A percentile compares a stretch with the other conserved stretches of the same genome.
Evolutionary conservation across 441 rosid genomes (phyloP).

Genomic region (Codiaeum variegatum): DNA sequence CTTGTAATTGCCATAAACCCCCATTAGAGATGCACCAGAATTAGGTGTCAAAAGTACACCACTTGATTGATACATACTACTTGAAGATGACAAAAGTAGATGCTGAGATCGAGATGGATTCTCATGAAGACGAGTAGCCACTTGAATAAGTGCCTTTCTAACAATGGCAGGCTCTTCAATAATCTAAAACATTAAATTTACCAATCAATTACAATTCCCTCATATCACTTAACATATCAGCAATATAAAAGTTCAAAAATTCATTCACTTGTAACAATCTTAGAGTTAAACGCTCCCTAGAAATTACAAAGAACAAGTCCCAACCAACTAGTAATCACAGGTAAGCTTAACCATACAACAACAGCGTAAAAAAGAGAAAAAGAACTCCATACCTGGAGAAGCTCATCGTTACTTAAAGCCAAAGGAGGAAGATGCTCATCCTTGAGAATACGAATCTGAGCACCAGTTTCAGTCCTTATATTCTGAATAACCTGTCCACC

Average conservation of each 20-base stretch:
- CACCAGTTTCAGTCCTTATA: conserved; percentile 82
- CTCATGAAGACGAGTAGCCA: conserved; percentile 82
- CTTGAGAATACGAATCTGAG: conserved; percentile 86
- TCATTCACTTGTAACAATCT: not conserved
- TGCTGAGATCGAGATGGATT: conserved; percentile 91
- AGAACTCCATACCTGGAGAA: conserved; percentile 58
- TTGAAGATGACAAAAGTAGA: conserved; percentile 53
- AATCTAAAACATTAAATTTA: conserved; percentile 39
- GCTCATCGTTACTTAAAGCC: conserved; percentile 81
- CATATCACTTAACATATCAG: not conserved
- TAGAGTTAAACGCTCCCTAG: too few species aligned
- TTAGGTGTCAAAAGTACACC: conserved; percentile 47
- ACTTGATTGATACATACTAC: conserved; percentile 47
- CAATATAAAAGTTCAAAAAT: conserved; percentile 1
- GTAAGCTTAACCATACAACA: not conserved
- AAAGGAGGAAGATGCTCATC: conserved; percentile 81
- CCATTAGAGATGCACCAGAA: conserved; percentile 54
- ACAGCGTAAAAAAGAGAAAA: not conserved
- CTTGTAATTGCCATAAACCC: conserved; percentile 76
- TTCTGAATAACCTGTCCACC: conserved; percentile 94
- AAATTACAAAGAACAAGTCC: not conserved
- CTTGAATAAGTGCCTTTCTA: conserved; percentile 77
- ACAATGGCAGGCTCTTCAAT: conserved; percentile 78
- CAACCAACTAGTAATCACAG: not conserved
- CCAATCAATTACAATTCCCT: not conserved